Percentiles rank a stretch among this genome's conserved stretches.
These are phyloP conservation scores for Begonia fuchsioides DNA, from an alignment of 306 rosid species.

Conservation along the genomic window DNA sequence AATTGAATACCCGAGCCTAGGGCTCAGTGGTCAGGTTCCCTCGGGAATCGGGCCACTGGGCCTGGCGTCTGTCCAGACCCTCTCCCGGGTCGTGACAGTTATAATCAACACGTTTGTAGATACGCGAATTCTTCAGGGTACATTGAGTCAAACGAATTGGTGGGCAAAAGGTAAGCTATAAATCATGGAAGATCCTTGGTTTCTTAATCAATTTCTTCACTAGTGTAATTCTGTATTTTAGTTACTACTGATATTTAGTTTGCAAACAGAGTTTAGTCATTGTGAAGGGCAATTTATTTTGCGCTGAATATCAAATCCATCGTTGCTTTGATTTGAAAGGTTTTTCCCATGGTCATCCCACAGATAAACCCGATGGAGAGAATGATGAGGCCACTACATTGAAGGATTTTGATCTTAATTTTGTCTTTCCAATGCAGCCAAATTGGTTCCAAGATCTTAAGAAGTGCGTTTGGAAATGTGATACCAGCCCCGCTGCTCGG, in stretches of 20 bases:
- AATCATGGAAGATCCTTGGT: too few species aligned
- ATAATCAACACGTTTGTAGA: constrained; percentile 45
- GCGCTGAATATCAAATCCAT: constrained; percentile 88
- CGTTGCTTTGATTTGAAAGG: constrained; percentile 92
- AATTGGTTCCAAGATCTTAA: constrained; percentile 52
- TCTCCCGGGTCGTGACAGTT: too few species aligned
- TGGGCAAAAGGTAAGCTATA: constrained; percentile 64
- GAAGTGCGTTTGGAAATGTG: too few species aligned
- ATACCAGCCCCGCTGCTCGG: too few species aligned
- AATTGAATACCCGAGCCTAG: too few species aligned
- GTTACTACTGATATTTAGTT: constrained; percentile 1
- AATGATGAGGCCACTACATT: constrained; percentile 96
- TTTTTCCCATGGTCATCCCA: constrained; percentile 85
- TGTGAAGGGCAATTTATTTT: constrained; percentile 96
- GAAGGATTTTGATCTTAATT: constrained; percentile 92
- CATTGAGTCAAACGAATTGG: constrained; percentile 95
- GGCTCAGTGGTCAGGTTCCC: too few species aligned
- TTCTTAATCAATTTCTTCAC: too few species aligned
- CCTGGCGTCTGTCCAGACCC: too few species aligned
- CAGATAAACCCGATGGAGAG: constrained; percentile 63
- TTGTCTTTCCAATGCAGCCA: constrained; percentile 59
- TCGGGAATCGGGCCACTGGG: too few species aligned
- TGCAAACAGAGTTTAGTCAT: constrained; percentile 65
- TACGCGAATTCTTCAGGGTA: constrained; percentile 76
- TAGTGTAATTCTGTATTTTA: too few species aligned